phyloP scores from a whole-genome alignment of 306 rosid genomes.

The Quercus rubra region DNA sequence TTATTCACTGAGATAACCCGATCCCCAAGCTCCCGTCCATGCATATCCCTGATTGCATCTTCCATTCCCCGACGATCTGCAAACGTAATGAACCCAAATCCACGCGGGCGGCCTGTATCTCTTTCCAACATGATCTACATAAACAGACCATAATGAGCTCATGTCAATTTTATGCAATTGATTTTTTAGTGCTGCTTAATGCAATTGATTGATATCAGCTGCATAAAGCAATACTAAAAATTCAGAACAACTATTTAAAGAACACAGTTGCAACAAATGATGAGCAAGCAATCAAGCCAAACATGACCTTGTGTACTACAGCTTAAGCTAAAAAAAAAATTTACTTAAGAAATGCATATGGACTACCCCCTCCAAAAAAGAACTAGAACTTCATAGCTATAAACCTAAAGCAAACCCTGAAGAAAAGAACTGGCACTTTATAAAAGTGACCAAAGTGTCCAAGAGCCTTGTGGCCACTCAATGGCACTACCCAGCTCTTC shows the following conservation, averaged over 20 bases:
- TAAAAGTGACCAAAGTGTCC: too few species aligned
- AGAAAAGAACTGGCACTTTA: background rate
- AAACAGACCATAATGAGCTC: slow-evolving; percentile 28
- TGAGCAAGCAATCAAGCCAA: background rate
- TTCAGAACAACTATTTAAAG: background rate
- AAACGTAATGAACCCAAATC: slow-evolving; percentile 95
- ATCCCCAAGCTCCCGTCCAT: slow-evolving; percentile 83
- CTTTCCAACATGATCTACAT: slow-evolving; percentile 95
- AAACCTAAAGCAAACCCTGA: background rate
- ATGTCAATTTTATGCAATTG: slow-evolving; percentile 8
- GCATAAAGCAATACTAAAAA: background rate
- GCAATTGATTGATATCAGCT: slow-evolving; percentile 11
- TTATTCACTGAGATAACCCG: slow-evolving; percentile 85
- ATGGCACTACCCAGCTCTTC: too few species aligned
- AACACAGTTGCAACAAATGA: background rate
- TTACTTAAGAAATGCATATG: background rate
- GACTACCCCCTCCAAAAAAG: background rate
- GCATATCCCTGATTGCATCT: slow-evolving; percentile 96
- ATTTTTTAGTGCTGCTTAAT: background rate
- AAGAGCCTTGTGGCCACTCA: too few species aligned
- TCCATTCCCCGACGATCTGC: slow-evolving; percentile 94
- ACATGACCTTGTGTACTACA: background rate
- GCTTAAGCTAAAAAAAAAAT: background rate
- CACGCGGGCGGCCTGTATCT: slow-evolving; percentile 91
- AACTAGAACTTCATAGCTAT: background rate